phyloP scores from a whole-genome alignment of 257 asterid genomes.

The Solanum phureja region DNA sequence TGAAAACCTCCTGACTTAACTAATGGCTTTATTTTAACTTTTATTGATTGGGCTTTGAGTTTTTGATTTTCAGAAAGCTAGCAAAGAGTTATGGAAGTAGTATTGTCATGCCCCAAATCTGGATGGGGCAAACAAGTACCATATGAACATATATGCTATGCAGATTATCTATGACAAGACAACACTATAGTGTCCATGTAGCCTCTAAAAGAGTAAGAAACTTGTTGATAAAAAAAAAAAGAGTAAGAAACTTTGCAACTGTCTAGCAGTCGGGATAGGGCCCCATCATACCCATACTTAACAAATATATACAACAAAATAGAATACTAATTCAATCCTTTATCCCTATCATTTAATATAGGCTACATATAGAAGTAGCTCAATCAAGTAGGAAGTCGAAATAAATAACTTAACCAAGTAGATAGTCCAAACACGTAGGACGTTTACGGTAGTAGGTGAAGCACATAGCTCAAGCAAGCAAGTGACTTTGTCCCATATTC shows the following conservation, averaged over 20 bases:
- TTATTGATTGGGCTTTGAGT: neutral
- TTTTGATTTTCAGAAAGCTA: neutral
- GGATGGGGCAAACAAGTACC: neutral
- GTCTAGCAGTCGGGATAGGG: neutral
- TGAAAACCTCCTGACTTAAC: neutral
- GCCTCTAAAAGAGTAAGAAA: neutral
- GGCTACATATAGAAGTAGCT: neutral
- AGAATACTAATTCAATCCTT: neutral
- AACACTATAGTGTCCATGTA: neutral
- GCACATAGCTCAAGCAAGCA: too few species aligned
- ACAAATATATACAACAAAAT: neutral
- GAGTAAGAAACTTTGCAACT: neutral
- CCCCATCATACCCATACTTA: neutral
- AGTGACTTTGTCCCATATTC: neutral
- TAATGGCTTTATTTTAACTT: neutral
- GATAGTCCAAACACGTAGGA: neutral
- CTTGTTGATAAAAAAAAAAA: neutral
- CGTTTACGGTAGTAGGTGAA: neutral
- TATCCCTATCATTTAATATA: neutral
- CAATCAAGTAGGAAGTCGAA: neutral
- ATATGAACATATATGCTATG: neutral
- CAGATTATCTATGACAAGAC: neutral
- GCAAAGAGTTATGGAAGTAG: neutral
- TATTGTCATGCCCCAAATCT: neutral
- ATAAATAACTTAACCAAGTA: neutral